A percentile compares a stretch with the other conserved stretches of the same genome.
These are phyloP conservation scores for Boletus coccyginus DNA, from an alignment of 768 basidiomycete species.

Conservation along the genomic window DNA sequence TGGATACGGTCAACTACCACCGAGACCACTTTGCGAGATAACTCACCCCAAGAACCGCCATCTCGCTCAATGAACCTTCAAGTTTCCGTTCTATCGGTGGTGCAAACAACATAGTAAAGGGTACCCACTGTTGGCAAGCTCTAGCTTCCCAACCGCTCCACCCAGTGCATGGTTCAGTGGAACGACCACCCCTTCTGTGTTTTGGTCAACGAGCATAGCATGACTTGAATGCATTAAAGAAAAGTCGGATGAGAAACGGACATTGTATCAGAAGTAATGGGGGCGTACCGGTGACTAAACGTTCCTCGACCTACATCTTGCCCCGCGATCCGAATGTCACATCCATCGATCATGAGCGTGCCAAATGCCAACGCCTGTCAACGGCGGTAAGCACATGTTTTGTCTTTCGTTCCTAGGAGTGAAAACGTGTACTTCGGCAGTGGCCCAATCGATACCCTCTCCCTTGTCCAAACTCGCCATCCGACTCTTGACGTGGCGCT, in stretches of 20 bases:
- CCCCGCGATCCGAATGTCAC: conserved; percentile 84
- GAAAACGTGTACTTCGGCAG: conserved; percentile 64
- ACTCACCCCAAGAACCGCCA: conserved; percentile 83
- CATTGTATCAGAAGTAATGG: neutral
- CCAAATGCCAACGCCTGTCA: conserved; percentile 83
- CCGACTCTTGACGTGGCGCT: conserved; percentile 76
- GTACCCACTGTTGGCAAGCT: conserved; percentile 80
- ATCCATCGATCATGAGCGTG: conserved; percentile 77
- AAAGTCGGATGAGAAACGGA: neutral
- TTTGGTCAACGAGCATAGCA: conserved; percentile 90
- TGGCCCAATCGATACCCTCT: conserved; percentile 83
- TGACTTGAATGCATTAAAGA: conserved; percentile 42
- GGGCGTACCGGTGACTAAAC: conserved; percentile 67
- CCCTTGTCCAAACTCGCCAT: conserved; percentile 66
- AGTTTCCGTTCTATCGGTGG: neutral
- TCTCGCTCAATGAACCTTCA: conserved; percentile 81
- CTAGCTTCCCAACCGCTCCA: conserved; percentile 61
- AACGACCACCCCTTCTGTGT: conserved; percentile 73
- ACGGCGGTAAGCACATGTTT: neutral
- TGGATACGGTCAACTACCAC: neutral
- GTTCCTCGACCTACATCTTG: conserved; percentile 93
- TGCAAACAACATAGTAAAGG: neutral
- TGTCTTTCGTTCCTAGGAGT: neutral
- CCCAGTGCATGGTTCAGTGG: conserved; percentile 71
- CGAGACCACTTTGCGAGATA: neutral